Evolutionary conservation across 2,329 filamentous ascomycete species (phyloP).

Genomic region (Aspergillus brasiliensis): DNA sequence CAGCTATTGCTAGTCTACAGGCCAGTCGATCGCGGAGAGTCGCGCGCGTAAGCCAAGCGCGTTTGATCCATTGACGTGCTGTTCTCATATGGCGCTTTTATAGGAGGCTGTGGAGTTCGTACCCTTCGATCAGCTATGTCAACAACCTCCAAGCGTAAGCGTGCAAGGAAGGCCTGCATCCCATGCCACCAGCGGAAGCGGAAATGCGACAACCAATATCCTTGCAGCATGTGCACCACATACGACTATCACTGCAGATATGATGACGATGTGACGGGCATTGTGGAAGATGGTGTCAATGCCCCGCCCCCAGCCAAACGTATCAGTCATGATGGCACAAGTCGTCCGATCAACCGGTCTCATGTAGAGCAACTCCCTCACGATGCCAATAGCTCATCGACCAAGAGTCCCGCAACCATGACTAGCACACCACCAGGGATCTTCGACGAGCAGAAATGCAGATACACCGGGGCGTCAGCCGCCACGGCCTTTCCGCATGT

Average conservation of each 20-base stretch:
- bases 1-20: too few relatives aligned
- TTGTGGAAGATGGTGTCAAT: not conserved
- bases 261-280: conserved; percentile 13
- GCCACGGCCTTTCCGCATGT: conserved; percentile 36
- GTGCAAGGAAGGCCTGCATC: conserved; percentile 33
- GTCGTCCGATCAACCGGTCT: not conserved
- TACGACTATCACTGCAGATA: conserved; percentile 34
- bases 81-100: too few relatives aligned
- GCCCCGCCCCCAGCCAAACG: conserved; percentile 16
- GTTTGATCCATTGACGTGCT: too few relatives aligned
- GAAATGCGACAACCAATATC: conserved; percentile 34
- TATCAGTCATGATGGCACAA: conserved; percentile 9
- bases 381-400: conserved; percentile 12
- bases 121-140: conserved; percentile 18
- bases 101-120: too few relatives aligned
- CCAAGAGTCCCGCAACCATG: conserved; percentile 17
- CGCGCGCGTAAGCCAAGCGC: too few relatives aligned
- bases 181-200: conserved; percentile 38
- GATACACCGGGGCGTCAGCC: conserved; percentile 32
- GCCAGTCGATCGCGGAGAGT: too few relatives aligned
- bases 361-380: not conserved
- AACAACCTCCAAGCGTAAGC: conserved; percentile 29
- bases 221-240: conserved; percentile 33
- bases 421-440: conserved; percentile 23
- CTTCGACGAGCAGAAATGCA: conserved; percentile 31